These are phyloP conservation scores for Calocybe cyanea DNA, from an alignment of 768 basidiomycete species.

Conservation along the genomic window DNA sequence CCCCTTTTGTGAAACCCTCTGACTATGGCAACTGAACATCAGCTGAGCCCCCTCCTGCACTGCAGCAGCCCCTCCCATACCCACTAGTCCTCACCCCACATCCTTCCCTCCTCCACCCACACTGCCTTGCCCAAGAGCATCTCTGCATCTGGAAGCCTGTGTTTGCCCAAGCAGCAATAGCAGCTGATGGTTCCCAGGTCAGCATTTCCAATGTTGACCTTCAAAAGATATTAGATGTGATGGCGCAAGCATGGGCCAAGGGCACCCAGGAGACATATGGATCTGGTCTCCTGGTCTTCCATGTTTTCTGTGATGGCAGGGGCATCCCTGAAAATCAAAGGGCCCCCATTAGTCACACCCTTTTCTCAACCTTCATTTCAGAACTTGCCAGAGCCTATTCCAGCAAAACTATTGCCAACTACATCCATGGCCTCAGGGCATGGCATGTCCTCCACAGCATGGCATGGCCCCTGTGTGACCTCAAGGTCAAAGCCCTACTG, in stretches of 20 bases:
- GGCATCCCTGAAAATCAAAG: conserved; percentile 27
- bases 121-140: conserved; percentile 22
- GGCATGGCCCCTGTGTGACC: conserved; percentile 22
- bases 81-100: conserved; percentile 10
- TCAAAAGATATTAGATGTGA: conserved; percentile 18
- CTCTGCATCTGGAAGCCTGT: conserved; percentile 23
- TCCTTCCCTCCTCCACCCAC: conserved; percentile 19
- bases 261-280: conserved; percentile 32
- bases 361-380: conserved; percentile 28
- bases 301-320: conserved; percentile 33
- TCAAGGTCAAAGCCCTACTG: conserved; percentile 24
- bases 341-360: conserved; percentile 19
- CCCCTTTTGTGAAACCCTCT: neutral
- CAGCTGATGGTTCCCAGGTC: neutral
- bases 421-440: conserved; percentile 32
- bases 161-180: neutral
- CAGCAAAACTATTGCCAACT: conserved; percentile 30
- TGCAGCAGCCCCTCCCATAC: conserved; percentile 3
- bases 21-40: neutral
- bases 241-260: conserved; percentile 23
- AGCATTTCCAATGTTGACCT: conserved; percentile 19
- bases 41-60: neutral
- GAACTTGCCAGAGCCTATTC: conserved; percentile 29
- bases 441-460: conserved; percentile 45
- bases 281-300: conserved; percentile 31